These are phyloP conservation scores for Eucalyptus virginea DNA, from an alignment of 345 rosid genomes.

Conservation along the genomic window DNA sequence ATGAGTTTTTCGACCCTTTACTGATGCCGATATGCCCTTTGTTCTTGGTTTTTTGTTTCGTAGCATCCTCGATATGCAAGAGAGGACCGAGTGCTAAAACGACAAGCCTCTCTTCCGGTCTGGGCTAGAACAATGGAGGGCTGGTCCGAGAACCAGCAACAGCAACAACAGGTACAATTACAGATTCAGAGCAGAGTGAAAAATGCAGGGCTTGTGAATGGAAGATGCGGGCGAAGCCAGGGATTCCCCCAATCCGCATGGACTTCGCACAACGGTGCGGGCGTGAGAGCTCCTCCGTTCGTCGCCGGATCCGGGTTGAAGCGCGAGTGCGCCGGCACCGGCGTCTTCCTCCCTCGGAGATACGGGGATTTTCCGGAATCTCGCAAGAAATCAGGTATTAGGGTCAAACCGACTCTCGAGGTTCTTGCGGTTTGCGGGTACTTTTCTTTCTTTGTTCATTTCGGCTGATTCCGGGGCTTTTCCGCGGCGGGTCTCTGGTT, in stretches of 20 bases:
- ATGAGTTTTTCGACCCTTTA: neutral
- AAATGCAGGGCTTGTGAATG: slow-evolving; percentile 3
- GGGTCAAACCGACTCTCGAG: neutral
- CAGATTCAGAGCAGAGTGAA: slow-evolving; percentile 8
- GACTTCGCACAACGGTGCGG: slow-evolving; percentile 10
- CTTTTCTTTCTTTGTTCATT: neutral
- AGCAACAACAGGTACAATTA: slow-evolving; percentile 2
- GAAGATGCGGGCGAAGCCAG: neutral
- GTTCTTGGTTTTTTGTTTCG: neutral
- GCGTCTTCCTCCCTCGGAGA: slow-evolving; percentile 78
- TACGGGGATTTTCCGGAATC: slow-evolving; percentile 17
- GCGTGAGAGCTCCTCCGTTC: slow-evolving; percentile 8
- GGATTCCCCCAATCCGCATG: slow-evolving; percentile 20
- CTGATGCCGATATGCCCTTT: neutral
- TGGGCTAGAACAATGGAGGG: slow-evolving; percentile 4
- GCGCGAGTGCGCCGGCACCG: slow-evolving; percentile 54
- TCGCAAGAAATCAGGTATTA: slow-evolving; percentile 49
- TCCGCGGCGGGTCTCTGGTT: neutral
- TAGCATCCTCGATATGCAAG: neutral
- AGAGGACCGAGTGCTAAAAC: slow-evolving; percentile 3
- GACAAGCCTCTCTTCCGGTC: neutral
- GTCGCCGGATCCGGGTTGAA: slow-evolving; percentile 20
- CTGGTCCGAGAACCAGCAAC: slow-evolving; percentile 5
- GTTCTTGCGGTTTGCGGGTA: neutral
- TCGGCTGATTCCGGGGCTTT: neutral